A percentile compares a stretch with the other conserved stretches of the same genome.
Evolutionary conservation across 108 stramenopile genomes (phyloP).

Genomic region (Nannochloropsis gaditana): DNA sequence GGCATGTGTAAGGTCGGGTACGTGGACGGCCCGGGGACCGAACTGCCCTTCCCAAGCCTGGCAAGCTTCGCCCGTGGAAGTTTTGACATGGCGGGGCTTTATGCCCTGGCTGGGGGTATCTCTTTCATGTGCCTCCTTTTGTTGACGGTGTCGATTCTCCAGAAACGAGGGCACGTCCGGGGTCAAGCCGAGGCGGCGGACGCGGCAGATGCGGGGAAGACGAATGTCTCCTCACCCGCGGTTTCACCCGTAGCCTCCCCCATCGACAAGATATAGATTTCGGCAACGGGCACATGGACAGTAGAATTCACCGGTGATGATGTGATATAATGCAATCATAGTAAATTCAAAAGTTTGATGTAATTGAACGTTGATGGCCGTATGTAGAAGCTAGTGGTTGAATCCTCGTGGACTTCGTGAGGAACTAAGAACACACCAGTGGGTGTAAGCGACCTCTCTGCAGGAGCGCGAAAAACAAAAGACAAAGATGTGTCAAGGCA

Average conservation of each 20-base stretch:
- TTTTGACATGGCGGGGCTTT: neutral
- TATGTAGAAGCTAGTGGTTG: too few species aligned
- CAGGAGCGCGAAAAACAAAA: too few species aligned
- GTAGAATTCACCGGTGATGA: too few species aligned
- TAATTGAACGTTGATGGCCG: too few species aligned
- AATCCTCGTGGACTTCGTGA: too few species aligned
- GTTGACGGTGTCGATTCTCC: neutral
- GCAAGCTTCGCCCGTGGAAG: neutral
- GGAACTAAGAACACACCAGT: too few species aligned
- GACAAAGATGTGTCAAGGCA: too few species aligned
- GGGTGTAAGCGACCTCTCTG: too few species aligned
- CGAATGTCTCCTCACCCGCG: neutral
- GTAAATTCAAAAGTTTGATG: too few species aligned
- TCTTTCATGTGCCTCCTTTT: neutral
- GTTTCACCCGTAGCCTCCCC: neutral
- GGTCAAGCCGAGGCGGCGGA: neutral
- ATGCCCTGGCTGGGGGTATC: neutral
- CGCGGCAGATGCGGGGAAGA: neutral
- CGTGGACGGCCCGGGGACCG: neutral
- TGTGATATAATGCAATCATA: too few species aligned
- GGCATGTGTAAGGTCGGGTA: neutral
- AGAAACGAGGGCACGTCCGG: neutral
- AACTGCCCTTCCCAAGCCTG: neutral
- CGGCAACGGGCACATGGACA: too few species aligned
- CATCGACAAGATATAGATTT: neutral